A percentile compares a stretch with the other conserved stretches of the same genome.
Evolutionary conservation across 2,329 filamentous ascomycete genomes (phyloP).

Genomic region (Fusarium pseudonygamai): DNA sequence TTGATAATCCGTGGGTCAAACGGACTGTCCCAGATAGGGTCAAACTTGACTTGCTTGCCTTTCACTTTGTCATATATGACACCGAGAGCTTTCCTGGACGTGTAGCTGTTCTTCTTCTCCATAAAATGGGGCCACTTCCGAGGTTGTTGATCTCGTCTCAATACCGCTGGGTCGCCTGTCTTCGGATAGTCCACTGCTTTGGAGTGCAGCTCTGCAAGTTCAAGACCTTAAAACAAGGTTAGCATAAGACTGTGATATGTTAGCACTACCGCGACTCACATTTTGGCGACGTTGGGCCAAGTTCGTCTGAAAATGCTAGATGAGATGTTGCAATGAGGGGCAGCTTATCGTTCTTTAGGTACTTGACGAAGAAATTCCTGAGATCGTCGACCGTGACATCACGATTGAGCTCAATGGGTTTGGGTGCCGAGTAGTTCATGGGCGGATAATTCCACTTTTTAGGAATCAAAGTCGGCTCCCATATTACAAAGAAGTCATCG

Average conservation of each 20-base stretch:
- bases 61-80: constrained; percentile 80
- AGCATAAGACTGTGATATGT: background rate
- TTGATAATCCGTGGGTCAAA: constrained; percentile 82
- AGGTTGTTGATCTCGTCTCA: constrained; percentile 69
- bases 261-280: constrained; percentile 61
- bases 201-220: constrained; percentile 84
- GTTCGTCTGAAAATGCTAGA: constrained; percentile 76
- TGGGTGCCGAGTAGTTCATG: constrained; percentile 77
- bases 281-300: constrained; percentile 72
- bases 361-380: constrained; percentile 85
- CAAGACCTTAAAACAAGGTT: constrained; percentile 59
- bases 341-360: constrained; percentile 90
- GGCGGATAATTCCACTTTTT: constrained; percentile 74
- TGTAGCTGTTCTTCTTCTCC: constrained; percentile 74
- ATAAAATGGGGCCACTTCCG: constrained; percentile 85
- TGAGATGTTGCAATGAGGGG: constrained; percentile 84
- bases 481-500: constrained; percentile 94
- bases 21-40: constrained; percentile 72
- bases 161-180: constrained; percentile 79
- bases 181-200: constrained; percentile 95
- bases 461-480: constrained; percentile 82
- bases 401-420: constrained; percentile 63
- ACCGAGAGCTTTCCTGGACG: constrained; percentile 78
- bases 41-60: constrained; percentile 68
- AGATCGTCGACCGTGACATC: constrained; percentile 79